Conservation (phyloP, 768 basidiomycete genomes). For the Steccherinum ochraceum region DNA sequence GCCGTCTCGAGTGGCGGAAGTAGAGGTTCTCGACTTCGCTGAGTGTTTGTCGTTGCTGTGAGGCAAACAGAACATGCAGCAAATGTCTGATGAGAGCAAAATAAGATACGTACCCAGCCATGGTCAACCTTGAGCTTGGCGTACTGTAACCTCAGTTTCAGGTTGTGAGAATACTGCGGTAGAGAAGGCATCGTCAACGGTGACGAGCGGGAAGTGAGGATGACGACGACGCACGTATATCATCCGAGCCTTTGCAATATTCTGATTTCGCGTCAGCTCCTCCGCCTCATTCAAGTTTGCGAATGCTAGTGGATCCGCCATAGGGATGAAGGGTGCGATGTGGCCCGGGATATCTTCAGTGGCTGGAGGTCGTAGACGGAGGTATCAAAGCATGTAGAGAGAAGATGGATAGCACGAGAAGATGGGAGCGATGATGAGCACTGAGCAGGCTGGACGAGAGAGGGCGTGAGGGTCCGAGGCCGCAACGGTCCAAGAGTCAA, state of each 20-base stretch:
- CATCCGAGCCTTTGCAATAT: not conserved
- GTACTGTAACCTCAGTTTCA: conserved; percentile 71
- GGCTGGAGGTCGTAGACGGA: not conserved
- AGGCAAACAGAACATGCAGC: conserved; percentile 3
- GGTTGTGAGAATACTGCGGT: conserved; percentile 57
- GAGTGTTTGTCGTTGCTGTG: conserved; percentile 67
- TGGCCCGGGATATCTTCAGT: not conserved
- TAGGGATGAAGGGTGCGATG: too few species aligned
- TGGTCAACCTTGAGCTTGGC: conserved; percentile 75
- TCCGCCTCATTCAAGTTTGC: not conserved
- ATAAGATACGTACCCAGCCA: conserved; percentile 55
- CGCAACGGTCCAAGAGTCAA: not conserved
- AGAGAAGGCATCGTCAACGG: not conserved
- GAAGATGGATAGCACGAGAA: not conserved
- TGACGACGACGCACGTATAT: not conserved
- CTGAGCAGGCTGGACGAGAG: not conserved
- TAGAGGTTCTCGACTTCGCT: conserved; percentile 82
- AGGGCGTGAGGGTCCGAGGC: not conserved
- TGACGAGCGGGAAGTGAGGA: not conserved
- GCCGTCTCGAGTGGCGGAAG: conserved; percentile 52
- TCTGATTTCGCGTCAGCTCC: not conserved
- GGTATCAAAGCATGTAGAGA: not conserved
- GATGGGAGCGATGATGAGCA: not conserved
- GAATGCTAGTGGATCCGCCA: not conserved
- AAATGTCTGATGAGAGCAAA: not conserved